These are phyloP conservation scores for Komagataea norvegica DNA, from an alignment of 1,139 yeast genomes.

Conservation along the genomic window DNA sequence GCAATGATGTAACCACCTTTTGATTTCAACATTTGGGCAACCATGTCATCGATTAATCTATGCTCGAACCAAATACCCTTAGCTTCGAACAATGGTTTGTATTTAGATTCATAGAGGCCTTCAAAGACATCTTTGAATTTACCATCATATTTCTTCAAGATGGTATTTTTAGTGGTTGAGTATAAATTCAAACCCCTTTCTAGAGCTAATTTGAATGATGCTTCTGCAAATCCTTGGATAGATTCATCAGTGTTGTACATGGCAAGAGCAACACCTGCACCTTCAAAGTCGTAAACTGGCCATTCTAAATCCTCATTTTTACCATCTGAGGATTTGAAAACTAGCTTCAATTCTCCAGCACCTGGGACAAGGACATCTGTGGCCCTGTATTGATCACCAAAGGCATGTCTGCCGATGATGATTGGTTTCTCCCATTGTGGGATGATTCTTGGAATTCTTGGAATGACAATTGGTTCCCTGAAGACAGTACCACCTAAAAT, in stretches of 20 bases:
- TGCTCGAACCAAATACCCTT: constrained; percentile 76
- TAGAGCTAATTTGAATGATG: constrained; percentile 72
- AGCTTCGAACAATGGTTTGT: constrained; percentile 55
- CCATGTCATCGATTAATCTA: constrained; percentile 83
- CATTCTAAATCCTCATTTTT: constrained; percentile 35
- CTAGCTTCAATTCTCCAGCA: constrained; percentile 65
- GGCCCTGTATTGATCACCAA: constrained; percentile 81
- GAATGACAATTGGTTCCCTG: constrained; percentile 77
- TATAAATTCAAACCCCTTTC: constrained; percentile 61
- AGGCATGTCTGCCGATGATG: constrained; percentile 82
- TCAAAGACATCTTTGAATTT: constrained; percentile 77
- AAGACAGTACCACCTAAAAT: constrained; percentile 80
- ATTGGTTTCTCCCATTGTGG: constrained; percentile 81
- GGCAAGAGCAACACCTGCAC: constrained; percentile 66
- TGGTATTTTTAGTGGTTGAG: constrained; percentile 75
- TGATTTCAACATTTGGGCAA: constrained; percentile 82
- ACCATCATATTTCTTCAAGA: constrained; percentile 78
- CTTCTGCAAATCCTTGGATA: constrained; percentile 72
- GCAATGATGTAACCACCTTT: constrained; percentile 83
- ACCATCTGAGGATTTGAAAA: constrained; percentile 62
- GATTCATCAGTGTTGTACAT: constrained; percentile 84
- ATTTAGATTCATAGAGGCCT: constrained; percentile 53
- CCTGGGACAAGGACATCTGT: constrained; percentile 66
- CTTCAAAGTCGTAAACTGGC: constrained; percentile 22
- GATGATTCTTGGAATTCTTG: constrained; percentile 68